These are phyloP conservation scores for Paecilomyces formosus DNA, from an alignment of 2,329 filamentous ascomycete species.

Conservation along the genomic window DNA sequence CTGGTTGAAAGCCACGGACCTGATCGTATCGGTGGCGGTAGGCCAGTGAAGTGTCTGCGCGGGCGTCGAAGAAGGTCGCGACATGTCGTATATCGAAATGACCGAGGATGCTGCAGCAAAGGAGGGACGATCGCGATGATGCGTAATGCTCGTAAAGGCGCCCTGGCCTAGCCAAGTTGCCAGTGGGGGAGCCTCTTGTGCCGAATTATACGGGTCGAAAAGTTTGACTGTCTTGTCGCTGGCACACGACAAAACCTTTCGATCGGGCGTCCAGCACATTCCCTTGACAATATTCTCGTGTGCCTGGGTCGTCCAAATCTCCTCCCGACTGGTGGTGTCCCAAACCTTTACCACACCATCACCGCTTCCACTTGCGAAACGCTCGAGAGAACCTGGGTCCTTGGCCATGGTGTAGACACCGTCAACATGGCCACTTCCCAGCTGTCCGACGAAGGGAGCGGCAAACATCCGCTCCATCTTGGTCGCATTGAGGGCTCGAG, in stretches of 20 bases:
- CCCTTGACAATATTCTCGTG: constrained; percentile 94
- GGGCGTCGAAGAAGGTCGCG: constrained; percentile 66
- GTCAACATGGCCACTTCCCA: constrained; percentile 87
- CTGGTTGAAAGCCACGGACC: constrained; percentile 80
- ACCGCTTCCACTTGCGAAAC: constrained; percentile 75
- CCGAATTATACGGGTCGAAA: constrained; percentile 77
- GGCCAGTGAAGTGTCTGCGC: constrained; percentile 83
- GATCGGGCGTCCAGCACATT: constrained; percentile 78
- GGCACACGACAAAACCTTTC: constrained; percentile 78
- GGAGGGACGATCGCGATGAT: constrained; percentile 68
- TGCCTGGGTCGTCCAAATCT: constrained; percentile 70
- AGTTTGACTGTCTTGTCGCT: constrained; percentile 82
- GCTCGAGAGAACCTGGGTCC: constrained; percentile 65
- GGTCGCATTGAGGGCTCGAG: constrained; percentile 69
- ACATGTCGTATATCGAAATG: constrained; percentile 84
- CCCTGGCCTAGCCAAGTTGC: constrained; percentile 77
- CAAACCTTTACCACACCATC: constrained; percentile 93
- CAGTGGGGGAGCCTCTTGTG: constrained; percentile 60
- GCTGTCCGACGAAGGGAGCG: constrained; percentile 73
- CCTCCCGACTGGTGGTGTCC: constrained; percentile 66
- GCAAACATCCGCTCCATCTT: constrained; percentile 93
- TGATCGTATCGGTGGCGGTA: constrained; percentile 84
- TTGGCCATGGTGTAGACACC: constrained; percentile 77
- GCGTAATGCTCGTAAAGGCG: constrained; percentile 75
- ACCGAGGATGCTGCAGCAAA: constrained; percentile 71